Base-by-base conservation (phyloP, 805 yeast species). In the Yarrowia sp. region DNA sequence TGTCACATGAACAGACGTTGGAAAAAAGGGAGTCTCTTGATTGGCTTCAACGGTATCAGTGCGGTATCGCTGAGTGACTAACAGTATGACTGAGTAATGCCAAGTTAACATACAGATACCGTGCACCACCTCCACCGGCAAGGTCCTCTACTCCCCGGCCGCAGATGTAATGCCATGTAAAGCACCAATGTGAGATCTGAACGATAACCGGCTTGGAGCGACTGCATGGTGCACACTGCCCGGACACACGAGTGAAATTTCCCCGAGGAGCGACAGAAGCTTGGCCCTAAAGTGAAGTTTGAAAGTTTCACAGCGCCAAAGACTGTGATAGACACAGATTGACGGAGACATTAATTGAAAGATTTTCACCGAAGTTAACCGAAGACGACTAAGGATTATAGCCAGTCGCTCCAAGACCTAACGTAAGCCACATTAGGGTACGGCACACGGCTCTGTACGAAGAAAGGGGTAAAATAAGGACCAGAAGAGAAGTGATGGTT, bases 221-320 rank as follows among this genome's bases (percentile, higher is more conserved):
- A 20, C 17, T 24, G 30, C 30, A 24, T 24, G 3, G 13, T 33
- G 38, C 38, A 36, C 38, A 10, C 38, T 36, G 10, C 13, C 13
- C 38, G 13, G 52, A 15, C 40, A 17, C 55, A 50, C 40, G 55
- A 50, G 55, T 50, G 55, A 50, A 50, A 50, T 50, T 50, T 50
- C 40, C 10, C 55, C 55, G 52, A 47, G 38, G 14, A 30, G 33
- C 52, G 17, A 12, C 33, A 44, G 6, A 43, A n/a, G 20, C 44
- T 40, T 40, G 17, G 17, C 19, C 44, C 30, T 24, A 24, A 24
- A 24, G 30, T 24, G 15, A 40, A 20, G 33, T 12, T 20, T 24
- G 53, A 50, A 50, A 50, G 15, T 50, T 50, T 50, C 40, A 17
- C 55, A 9, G 4, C 40, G n/a, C 3, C 7, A 24, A 24, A 24